Evolutionary conservation across 129 eudicot genomes (phyloP).

Genomic region (Pittosporum tobira): DNA sequence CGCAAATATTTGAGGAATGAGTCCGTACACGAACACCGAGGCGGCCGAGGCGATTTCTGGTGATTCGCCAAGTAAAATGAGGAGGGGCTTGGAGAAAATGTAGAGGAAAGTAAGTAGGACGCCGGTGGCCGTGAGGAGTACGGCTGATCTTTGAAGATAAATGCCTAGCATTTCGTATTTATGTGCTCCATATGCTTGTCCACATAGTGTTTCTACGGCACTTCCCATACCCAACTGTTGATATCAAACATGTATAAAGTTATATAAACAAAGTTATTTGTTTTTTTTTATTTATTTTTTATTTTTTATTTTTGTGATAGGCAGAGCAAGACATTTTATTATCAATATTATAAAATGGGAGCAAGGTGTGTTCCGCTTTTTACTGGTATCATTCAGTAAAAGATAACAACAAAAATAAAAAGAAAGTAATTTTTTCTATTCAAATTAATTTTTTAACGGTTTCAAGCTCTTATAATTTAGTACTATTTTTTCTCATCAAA

Average conservation of each 20-base stretch:
- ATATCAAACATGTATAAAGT: neutral
- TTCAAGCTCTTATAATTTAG: too few species aligned
- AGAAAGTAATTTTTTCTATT: too few species aligned
- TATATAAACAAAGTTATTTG: too few species aligned
- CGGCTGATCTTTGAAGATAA: slow-evolving; percentile 45
- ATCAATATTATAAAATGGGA: too few species aligned
- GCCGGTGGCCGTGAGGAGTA: slow-evolving; percentile 29
- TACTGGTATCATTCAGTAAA: too few species aligned
- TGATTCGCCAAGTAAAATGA: slow-evolving; percentile 38
- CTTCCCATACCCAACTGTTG: slow-evolving; percentile 51
- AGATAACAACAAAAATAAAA: too few species aligned
- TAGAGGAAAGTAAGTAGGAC: slow-evolving; percentile 37
- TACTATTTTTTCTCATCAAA: too few species aligned
- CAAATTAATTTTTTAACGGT: too few species aligned
- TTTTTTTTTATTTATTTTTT: too few species aligned
- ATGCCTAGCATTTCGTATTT: slow-evolving; percentile 41
- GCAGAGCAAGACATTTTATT: too few species aligned
- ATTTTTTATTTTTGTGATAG: too few species aligned
- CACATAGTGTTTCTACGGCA: slow-evolving; percentile 48
- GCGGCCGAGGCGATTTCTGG: slow-evolving; percentile 30
- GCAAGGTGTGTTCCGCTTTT: too few species aligned
- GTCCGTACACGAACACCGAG: slow-evolving; percentile 42
- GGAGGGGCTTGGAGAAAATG: slow-evolving; percentile 35
- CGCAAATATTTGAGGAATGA: slow-evolving; percentile 51
- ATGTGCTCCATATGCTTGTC: slow-evolving; percentile 52